Conservation (phyloP, 805 yeast species). For the Yarrowia hollandica region DNA sequence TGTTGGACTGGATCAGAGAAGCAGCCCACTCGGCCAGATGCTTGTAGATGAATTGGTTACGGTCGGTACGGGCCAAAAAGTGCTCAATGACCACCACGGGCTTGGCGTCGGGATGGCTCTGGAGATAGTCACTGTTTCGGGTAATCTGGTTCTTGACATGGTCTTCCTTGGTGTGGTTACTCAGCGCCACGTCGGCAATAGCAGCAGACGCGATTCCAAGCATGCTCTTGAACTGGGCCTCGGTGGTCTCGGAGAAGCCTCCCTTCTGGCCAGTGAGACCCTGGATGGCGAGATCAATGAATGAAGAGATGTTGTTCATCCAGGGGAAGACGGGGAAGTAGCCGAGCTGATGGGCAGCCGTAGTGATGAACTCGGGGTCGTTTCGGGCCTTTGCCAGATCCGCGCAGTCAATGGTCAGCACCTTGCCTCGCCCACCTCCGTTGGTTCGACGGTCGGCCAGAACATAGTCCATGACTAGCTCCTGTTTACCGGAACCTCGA, state of each 20-base stretch:
- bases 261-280: slow-evolving; percentile 93
- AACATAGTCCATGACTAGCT: slow-evolving; percentile 68
- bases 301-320: slow-evolving; percentile 75
- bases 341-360: slow-evolving; percentile 75
- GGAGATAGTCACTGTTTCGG: slow-evolving; percentile 56
- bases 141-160: slow-evolving; percentile 10
- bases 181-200: slow-evolving; percentile 60
- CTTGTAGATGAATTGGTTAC: slow-evolving; percentile 61
- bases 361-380: slow-evolving; percentile 65
- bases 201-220: slow-evolving; percentile 70
- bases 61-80: slow-evolving; percentile 59
- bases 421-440: slow-evolving; percentile 33
- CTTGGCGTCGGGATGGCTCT: slow-evolving; percentile 78
- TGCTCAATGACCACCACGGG: slow-evolving; percentile 85
- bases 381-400: slow-evolving; percentile 68
- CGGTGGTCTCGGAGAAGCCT: slow-evolving; percentile 81
- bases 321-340: slow-evolving; percentile 94
- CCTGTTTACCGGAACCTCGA: slow-evolving; percentile 90
- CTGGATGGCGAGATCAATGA: slow-evolving; percentile 81
- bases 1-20: slow-evolving; percentile 65
- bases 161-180: slow-evolving; percentile 17
- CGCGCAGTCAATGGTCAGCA: slow-evolving; percentile 78
- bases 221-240: slow-evolving; percentile 78
- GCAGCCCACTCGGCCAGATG: slow-evolving; percentile 90
- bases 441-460: slow-evolving; percentile 54